Conservation (phyloP, 352 stramenopile genomes). For the Globisporangium perplexum region DNA sequence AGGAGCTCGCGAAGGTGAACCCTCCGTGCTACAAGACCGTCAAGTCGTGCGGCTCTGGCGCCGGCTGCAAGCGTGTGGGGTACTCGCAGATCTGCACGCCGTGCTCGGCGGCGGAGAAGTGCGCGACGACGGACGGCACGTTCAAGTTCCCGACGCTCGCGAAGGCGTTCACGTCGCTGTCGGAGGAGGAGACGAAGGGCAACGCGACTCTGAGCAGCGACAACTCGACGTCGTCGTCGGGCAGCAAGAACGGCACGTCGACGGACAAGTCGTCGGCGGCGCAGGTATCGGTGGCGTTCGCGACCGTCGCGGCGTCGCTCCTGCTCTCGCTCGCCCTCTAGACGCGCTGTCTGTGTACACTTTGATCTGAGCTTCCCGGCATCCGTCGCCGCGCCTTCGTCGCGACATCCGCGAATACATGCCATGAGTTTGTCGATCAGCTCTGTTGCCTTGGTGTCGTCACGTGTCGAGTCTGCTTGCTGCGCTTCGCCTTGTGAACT, state of each 20-base stretch:
- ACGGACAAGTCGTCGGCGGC: background rate
- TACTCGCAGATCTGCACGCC: conserved; percentile 58
- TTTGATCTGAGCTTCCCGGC: background rate
- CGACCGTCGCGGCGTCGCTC: background rate
- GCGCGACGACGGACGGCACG: conserved; percentile 28
- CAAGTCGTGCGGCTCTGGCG: conserved; percentile 39
- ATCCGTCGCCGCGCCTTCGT: background rate
- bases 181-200: background rate
- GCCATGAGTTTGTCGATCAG: conserved; percentile 2
- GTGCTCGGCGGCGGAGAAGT: conserved; percentile 37
- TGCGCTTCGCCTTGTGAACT: too few species aligned
- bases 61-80: conserved; percentile 53
- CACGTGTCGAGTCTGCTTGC: background rate
- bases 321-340: conserved; percentile 1
- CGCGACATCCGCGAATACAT: background rate
- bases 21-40: conserved; percentile 64
- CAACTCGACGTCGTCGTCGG: background rate
- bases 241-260: background rate
- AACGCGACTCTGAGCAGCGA: background rate
- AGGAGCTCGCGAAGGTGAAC: conserved; percentile 45
- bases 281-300: conserved; percentile 1
- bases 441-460: too few species aligned
- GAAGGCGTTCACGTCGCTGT: conserved; percentile 25
- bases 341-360: background rate
- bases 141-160: conserved; percentile 43